Percentiles rank a stretch among this genome's conserved stretches.
Evolutionary conservation across 495 filamentous ascomycete genomes (phyloP).

Genomic region (Penicillium ucsense): DNA sequence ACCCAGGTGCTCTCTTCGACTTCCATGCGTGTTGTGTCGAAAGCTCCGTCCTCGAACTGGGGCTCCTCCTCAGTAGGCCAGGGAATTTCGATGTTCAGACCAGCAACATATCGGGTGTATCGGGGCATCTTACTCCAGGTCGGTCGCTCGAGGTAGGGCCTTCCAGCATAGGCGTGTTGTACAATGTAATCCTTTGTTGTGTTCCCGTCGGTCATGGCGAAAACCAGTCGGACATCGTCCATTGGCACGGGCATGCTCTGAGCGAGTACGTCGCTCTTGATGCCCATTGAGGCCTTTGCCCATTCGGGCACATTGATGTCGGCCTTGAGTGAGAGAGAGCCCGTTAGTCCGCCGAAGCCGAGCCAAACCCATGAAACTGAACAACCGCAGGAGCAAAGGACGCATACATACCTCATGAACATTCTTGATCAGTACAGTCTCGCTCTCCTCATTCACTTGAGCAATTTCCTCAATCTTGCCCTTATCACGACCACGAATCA

Average conservation of each 20-base stretch:
- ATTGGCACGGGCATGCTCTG: conserved; percentile 49
- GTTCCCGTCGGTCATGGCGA: conserved; percentile 56
- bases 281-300: conserved; percentile 31
- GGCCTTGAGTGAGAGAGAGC: conserved; percentile 28
- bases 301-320: conserved; percentile 49
- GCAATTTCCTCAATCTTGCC: conserved; percentile 67
- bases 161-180: conserved; percentile 46
- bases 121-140: conserved; percentile 24
- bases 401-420: conserved; percentile 53
- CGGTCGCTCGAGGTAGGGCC: conserved; percentile 24
- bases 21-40: conserved; percentile 66
- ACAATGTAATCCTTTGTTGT: conserved; percentile 62
- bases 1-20: conserved; percentile 67
- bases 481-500: conserved; percentile 65
- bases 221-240: conserved; percentile 67
- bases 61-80: conserved; percentile 50
- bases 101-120: conserved; percentile 35
- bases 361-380: neutral
- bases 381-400: neutral
- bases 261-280: conserved; percentile 32
- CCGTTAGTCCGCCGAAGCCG: conserved; percentile 2
- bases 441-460: conserved; percentile 44
- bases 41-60: conserved; percentile 37
- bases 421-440: conserved; percentile 52
- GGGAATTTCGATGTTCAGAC: conserved; percentile 52